Conservation (phyloP, 140 eudicot species). For the Bidens hawaiensis region DNA sequence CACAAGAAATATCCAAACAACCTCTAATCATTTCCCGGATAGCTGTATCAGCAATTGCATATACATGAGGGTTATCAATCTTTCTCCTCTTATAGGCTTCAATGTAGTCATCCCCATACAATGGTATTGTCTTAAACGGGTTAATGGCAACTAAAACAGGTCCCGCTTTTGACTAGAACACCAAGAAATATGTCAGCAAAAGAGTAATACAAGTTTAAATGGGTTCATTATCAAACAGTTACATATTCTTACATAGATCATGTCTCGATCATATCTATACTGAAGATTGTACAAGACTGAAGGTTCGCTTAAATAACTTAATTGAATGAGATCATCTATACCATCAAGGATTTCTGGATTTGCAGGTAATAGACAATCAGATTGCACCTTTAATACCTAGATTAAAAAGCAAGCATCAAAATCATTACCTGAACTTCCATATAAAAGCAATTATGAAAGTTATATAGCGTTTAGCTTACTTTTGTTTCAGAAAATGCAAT, state of each 20-base stretch:
- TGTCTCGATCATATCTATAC: slow-evolving; percentile 71
- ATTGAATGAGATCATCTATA: slow-evolving; percentile 97
- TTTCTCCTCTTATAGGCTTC: slow-evolving; percentile 69
- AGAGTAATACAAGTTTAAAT: background rate
- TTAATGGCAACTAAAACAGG: slow-evolving; percentile 92
- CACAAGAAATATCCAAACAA: too few relatives aligned
- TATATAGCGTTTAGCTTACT: slow-evolving; percentile 49
- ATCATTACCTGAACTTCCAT: slow-evolving; percentile 7
- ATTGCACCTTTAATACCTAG: slow-evolving; percentile 75
- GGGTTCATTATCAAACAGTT: background rate
- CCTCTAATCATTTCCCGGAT: slow-evolving; percentile 94
- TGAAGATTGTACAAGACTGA: slow-evolving; percentile 89
- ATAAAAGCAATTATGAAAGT: slow-evolving; percentile 2
- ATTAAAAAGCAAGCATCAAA: slow-evolving; percentile 15
- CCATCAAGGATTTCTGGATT: slow-evolving; percentile 98
- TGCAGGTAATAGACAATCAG: slow-evolving; percentile 73
- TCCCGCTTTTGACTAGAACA: slow-evolving; percentile 89
- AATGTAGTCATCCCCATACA: slow-evolving; percentile 75
- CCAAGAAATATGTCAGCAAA: too few relatives aligned
- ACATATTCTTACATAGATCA: slow-evolving; percentile 71
- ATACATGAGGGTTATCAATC: slow-evolving; percentile 89
- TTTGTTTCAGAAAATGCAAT: slow-evolving; percentile 70
- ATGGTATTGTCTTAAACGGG: slow-evolving; percentile 81
- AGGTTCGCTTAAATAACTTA: slow-evolving; percentile 89
- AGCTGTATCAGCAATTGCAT: slow-evolving; percentile 94